These are phyloP conservation scores for Intubia oerlemansii DNA, from an alignment of 2,329 filamentous ascomycete species.

Conservation along the genomic window DNA sequence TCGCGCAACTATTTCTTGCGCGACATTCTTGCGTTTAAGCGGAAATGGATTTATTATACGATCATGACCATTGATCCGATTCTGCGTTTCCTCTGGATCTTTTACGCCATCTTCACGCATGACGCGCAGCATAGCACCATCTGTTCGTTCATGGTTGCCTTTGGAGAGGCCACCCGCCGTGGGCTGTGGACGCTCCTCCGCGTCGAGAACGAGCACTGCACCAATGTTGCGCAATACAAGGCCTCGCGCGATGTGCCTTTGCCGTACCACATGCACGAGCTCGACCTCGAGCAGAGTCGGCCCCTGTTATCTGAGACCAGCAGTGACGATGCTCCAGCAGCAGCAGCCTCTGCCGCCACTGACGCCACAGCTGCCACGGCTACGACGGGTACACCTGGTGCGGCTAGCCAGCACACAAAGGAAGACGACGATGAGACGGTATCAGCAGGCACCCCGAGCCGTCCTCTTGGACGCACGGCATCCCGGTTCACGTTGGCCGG, in stretches of 20 bases:
- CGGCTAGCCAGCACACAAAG: not conserved
- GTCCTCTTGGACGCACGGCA: too few relatives aligned
- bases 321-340: not conserved
- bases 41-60: slow-evolving; percentile 62
- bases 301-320: slow-evolving; percentile 4
- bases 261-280: slow-evolving; percentile 44
- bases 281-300: slow-evolving; percentile 3
- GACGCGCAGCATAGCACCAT: slow-evolving; percentile 67
- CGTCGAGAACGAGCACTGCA: slow-evolving; percentile 94
- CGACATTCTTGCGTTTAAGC: slow-evolving; percentile 59
- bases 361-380: slow-evolving; percentile 2
- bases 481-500: too few relatives aligned
- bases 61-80: slow-evolving; percentile 71
- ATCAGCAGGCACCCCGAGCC: too few relatives aligned
- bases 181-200: slow-evolving; percentile 86
- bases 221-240: slow-evolving; percentile 76
- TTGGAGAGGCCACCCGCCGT: slow-evolving; percentile 64
- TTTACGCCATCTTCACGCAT: slow-evolving; percentile 68
- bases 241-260: slow-evolving; percentile 73
- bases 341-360: slow-evolving; percentile 5
- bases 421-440: too few relatives aligned
- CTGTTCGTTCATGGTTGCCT: slow-evolving; percentile 55
- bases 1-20: slow-evolving; percentile 48
- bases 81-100: slow-evolving; percentile 83
- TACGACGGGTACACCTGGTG: not conserved